These are phyloP conservation scores for Vachellia collinsii DNA, from an alignment of 306 rosid species.

Conservation along the genomic window DNA sequence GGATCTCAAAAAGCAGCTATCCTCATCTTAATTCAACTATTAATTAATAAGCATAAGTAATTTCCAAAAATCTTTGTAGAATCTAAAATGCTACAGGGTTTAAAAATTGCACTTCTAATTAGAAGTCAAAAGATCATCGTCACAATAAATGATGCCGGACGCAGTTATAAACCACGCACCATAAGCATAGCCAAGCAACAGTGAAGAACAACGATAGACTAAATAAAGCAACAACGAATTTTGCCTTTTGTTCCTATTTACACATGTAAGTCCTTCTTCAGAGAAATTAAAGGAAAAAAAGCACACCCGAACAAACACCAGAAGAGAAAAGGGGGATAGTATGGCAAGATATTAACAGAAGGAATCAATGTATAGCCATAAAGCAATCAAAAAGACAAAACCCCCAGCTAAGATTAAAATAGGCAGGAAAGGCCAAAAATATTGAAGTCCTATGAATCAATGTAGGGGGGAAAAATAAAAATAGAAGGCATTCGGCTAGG, in stretches of 20 bases:
- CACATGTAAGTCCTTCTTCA: not conserved
- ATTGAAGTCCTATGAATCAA: conserved; percentile 15
- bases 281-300: conserved; percentile 1
- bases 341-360: not conserved
- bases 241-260: not conserved
- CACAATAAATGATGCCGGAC: conserved; percentile 17
- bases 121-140: conserved; percentile 26
- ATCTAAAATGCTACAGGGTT: not conserved
- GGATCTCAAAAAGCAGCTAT: conserved; percentile 10
- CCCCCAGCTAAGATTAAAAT: conserved; percentile 24
- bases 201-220: conserved; percentile 27
- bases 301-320: conserved; percentile 10
- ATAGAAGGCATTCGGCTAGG: not conserved
- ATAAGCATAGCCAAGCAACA: conserved; percentile 25
- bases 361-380: conserved; percentile 23
- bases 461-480: not conserved
- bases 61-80: conserved; percentile 24
- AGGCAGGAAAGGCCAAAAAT: not conserved
- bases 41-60: conserved; percentile 1
- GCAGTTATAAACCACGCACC: conserved; percentile 23
- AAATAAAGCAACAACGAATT: conserved; percentile 24
- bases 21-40: conserved; percentile 15
- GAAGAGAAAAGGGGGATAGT: not conserved
- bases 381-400: not conserved
- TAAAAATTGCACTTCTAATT: conserved; percentile 10